Evolutionary conservation across 78 protist genomes (phyloP), one percentile per base, ranked within the genome.

Genomic region (slime mould (Dictyostelium discoideum)): DNA sequence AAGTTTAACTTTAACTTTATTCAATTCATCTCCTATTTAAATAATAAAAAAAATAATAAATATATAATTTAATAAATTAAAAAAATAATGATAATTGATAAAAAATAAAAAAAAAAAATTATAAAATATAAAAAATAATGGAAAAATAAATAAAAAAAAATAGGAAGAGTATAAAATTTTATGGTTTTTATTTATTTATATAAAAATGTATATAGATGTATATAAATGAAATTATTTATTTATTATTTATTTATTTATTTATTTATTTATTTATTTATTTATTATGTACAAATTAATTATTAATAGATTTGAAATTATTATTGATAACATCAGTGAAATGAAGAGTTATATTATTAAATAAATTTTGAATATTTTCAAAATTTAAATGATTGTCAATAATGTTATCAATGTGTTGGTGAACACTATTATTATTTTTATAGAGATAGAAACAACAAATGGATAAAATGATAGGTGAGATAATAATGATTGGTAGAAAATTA

Each of bases 401-500:
- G 13, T n/a, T 69, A 11, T 69, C 39, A 26, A 69, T 26, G 77
- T 69, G 77, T 26, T 69, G 77, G 77, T 69, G 69, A 60, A 60
- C 0, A 60, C 3, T 60, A 20, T 60, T 69, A 14, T 69, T 69
- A 39, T 74, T 74, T 6, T 74, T 74, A 74, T 74, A 74, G 22
- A 74, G 48, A 74, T 74, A 74, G 48, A 74, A 26, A 74, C 42
- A 74, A 74, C 42, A 74, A 74, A 37, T 37, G 39, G 81, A 74
- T 37, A 74, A 37, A 26, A 74, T 37, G 39, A 74, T 74, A 37
- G 81, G 81, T 74, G 81, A 32, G 40, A 74, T 74, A 74, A 74
- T 37, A 37, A 74, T 74, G 81, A 74, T 74, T 74, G 81, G 81
- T 74, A 74, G 79, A 44, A 44, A 42, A 85, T 63, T 76, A 44